A percentile compares a stretch with the other conserved stretches of the same genome.
Evolutionary conservation across 768 basidiomycete genomes (phyloP).

Genomic region (Lactarius deliciosus): DNA sequence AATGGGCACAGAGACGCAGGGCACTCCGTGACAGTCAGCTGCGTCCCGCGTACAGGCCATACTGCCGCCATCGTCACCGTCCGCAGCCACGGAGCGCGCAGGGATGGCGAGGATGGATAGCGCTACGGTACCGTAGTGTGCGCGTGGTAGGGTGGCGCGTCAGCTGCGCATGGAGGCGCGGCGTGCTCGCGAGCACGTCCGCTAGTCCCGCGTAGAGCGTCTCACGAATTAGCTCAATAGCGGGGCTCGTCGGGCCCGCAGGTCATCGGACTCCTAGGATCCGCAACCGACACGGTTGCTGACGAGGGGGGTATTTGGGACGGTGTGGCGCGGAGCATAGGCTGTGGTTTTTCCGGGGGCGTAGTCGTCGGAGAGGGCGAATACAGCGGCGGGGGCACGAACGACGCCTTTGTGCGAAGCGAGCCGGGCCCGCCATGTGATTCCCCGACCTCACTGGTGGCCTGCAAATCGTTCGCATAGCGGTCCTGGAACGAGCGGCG

Average conservation of each 20-base stretch:
- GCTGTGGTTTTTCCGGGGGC: too few species aligned
- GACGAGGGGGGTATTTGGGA: not conserved
- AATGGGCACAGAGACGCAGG: slow-evolving; percentile 64
- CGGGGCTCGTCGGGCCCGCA: slow-evolving; percentile 47
- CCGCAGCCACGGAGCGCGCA: slow-evolving; percentile 46
- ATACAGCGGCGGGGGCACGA: slow-evolving; percentile 70
- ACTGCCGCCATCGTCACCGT: slow-evolving; percentile 37
- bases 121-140: slow-evolving; percentile 77
- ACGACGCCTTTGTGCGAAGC: slow-evolving; percentile 52
- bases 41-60: slow-evolving; percentile 38
- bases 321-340: not conserved
- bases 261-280: slow-evolving; percentile 33
- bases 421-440: slow-evolving; percentile 38
- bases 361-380: slow-evolving; percentile 28
- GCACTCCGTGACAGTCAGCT: slow-evolving; percentile 58
- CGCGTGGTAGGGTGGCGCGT: slow-evolving; percentile 61
- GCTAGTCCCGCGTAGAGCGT: slow-evolving; percentile 82
- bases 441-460: slow-evolving; percentile 60
- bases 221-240: slow-evolving; percentile 80
- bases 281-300: too few species aligned
- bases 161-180: slow-evolving; percentile 56
- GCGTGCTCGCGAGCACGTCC: slow-evolving; percentile 59
- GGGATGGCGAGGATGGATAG: slow-evolving; percentile 72
- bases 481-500: slow-evolving; percentile 80
- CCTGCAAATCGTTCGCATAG: slow-evolving; percentile 73